Evolutionary conservation across 2,329 filamentous ascomycete species (phyloP).

Genomic region (Arthrobotrys entomopaga): DNA sequence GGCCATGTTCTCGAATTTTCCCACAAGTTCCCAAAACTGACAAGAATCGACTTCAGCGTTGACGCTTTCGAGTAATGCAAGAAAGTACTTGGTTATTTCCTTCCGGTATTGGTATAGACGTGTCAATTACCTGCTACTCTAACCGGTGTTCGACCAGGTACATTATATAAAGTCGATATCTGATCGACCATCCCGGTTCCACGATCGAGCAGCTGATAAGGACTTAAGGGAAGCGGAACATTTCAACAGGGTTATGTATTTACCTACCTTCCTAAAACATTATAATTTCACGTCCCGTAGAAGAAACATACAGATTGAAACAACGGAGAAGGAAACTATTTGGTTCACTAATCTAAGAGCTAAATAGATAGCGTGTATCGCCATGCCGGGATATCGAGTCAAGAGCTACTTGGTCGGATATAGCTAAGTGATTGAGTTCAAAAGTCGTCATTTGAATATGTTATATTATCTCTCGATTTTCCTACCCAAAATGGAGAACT

Average conservation of each 20-base stretch:
- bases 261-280: slow-evolving; percentile 4
- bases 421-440: no score
- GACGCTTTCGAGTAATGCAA: not conserved
- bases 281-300: not conserved
- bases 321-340: not conserved
- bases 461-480: no score
- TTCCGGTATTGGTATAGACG: slow-evolving; percentile 35
- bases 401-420: not conserved
- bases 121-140: slow-evolving; percentile 29
- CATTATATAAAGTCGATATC: slow-evolving; percentile 2
- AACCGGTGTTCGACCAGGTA: slow-evolving; percentile 15
- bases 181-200: slow-evolving; percentile 5
- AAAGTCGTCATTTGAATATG: slow-evolving; percentile 36
- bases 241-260: not conserved
- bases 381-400: slow-evolving; percentile 8
- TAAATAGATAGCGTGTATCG: not conserved
- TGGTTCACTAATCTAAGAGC: not conserved
- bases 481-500: slow-evolving; percentile 44
- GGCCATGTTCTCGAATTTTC: no score
- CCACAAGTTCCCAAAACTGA: no score
- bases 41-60: not conserved
- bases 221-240: not conserved
- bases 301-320: no score
- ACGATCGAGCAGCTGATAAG: slow-evolving; percentile 10
- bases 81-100: slow-evolving; percentile 3